Base-by-base conservation (phyloP, 148 eudicot genomes). In the Camellia japonica region DNA sequence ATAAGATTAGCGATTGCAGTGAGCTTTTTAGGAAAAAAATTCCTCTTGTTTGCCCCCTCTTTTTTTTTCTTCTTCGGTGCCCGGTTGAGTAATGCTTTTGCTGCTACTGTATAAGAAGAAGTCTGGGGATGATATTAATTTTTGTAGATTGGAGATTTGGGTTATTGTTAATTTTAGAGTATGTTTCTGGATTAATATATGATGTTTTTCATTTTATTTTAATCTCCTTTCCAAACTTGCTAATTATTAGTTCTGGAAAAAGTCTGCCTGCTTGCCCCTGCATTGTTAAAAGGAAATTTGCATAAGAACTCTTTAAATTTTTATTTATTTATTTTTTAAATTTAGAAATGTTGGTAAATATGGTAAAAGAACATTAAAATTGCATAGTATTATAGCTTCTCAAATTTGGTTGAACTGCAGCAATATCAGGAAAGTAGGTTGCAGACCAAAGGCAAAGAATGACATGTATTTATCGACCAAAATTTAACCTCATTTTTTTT, bases 1-100 rank as follows among this genome's bases (percentile, higher is more conserved):
- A 68, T 61, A 74, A 78, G 71, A 56, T 43, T 68, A 1, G 73
- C 4, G 23, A 13, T 56, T n/a, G 55, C 80, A 18, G 43, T 58
- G 64, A 55, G 80, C 12, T n/a, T 52, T 77, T 38, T 18, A 30
- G 38, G 1, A 8, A 7, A 13, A 20, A 1, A 30, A 11, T 51
- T 52, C 20, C 46, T 65, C 49, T 77, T 12, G 42, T 49, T 77
- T 51, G 43, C 49, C 41, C 30, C 62, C 6, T 23, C 16, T 76
- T 64, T 13, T 63, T 0, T 30, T 30, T 30, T 1, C 38, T 30
- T 30, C 38, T 30, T 30, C 38, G 52, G 73, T 6, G 56, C 30
- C 12, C 11, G 56, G 19, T 43, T 46, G 55, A 19, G 19, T 46
- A 3, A 76, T 76, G 59, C 67, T 44, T 76, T 44, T 76, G 43